Evolutionary conservation across 1,284 basidiomycete genomes (phyloP), one percentile per base, ranked within the genome.

Genomic region (Grifola frondosa): DNA sequence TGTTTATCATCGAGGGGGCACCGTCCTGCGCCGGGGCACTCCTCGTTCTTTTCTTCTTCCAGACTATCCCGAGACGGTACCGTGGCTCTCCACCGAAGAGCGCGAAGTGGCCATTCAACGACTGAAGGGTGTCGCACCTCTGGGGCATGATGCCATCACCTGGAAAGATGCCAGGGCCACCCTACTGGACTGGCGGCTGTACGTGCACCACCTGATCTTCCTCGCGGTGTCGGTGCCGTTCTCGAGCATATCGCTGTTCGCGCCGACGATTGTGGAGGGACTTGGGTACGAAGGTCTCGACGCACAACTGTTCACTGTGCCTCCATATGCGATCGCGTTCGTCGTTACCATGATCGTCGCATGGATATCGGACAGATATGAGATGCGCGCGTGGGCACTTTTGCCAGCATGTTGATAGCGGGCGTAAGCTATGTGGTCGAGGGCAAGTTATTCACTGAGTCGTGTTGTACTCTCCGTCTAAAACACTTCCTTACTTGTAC

Each of bases 281-380:
- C 59, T 78, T n/a, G 77, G 77, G 1, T 75, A 74, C 54, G 63
- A 61, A 19, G 62, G 65, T 30, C 68, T 76, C 13, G 50, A 59
- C 20, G 75, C 77, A 1, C 78, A 81, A 55, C 67, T 81, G 6
- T 73, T 75, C 63, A 76, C 77, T 3, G 77, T 80, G 2, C 78
- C 78, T 17, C 74, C 76, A 12, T 78, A 73, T 36, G 68, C 66
- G 11, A 57, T 64, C 26, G 66, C 64, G 5, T 69, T 65, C 45
- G 53, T 64, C 21, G 55, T 66, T 5, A 66, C 64, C 4, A 48
- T 65, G 13, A 28, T 49, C 40, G 37, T 55, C 30, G 49, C 54
- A n/a, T 50, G 52, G 42, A 40, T 47, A 16, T 34, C 54, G 25
- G 54, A 57, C 42, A 35, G 46, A 24, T 52, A 50, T 26, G 52